Evolutionary conservation across 2,329 filamentous ascomycete genomes (phyloP).

Genomic region (Pezicula radicicola): DNA sequence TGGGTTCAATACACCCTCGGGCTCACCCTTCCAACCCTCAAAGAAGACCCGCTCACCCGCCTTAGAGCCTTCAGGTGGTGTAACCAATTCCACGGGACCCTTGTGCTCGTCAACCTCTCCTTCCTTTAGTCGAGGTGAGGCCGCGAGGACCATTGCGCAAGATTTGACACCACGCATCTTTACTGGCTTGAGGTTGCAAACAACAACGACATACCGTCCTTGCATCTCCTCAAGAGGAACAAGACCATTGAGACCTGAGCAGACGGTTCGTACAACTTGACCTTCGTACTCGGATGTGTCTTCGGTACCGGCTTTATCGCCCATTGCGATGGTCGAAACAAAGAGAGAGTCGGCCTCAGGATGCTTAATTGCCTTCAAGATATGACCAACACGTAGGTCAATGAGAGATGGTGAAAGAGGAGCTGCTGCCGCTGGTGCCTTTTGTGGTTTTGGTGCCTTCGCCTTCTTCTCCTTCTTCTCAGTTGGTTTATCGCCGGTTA

Average conservation of each 20-base stretch:
- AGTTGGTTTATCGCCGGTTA: conserved; percentile 41
- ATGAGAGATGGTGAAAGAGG: conserved; percentile 82
- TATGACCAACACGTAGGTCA: conserved; percentile 94
- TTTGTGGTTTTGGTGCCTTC: conserved; percentile 75
- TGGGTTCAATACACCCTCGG: conserved; percentile 90
- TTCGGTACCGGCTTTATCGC: conserved; percentile 79
- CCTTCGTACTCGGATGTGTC: conserved; percentile 92
- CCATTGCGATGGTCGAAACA: conserved; percentile 93
- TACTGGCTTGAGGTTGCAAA: conserved; percentile 98
- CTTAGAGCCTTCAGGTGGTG: conserved; percentile 71
- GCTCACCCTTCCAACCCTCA: conserved; percentile 90
- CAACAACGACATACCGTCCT: conserved; percentile 87
- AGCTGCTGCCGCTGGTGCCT: conserved; percentile 64
- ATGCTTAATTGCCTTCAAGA: conserved; percentile 92
- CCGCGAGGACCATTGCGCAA: conserved; percentile 89
- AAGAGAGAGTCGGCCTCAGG: conserved; percentile 95
- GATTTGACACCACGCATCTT: conserved; percentile 93
- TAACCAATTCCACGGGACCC: conserved; percentile 88
- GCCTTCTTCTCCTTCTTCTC: conserved; percentile 85
- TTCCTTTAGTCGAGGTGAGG: conserved; percentile 78
- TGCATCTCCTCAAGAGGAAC: conserved; percentile 96
- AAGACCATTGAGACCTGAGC: conserved; percentile 92
- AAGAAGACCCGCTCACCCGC: conserved; percentile 90
- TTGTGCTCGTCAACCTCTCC: conserved; percentile 84
- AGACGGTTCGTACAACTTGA: conserved; percentile 89